Base-by-base conservation (phyloP, 371 early-diverging fungal genomes). In the Dichotomocladium elegans region DNA sequence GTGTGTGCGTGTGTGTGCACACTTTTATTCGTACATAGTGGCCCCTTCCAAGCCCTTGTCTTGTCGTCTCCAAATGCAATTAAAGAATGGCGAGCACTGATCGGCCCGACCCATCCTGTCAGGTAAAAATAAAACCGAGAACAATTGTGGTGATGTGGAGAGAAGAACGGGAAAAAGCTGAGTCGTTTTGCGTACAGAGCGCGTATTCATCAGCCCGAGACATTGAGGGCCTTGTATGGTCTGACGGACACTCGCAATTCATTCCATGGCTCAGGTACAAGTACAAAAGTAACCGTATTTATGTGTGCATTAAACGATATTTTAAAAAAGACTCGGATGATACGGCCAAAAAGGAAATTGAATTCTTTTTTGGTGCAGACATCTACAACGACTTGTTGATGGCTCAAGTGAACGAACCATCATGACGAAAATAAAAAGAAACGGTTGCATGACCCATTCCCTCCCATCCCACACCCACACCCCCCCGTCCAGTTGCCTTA, bases 181-280 rank as follows among this genome's bases (percentile, higher is more conserved):
- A 17, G 24, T 9, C 10, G 35, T 31, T 29, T 17, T 17, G 19
- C 33, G 7, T 21, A 2, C 55, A 88, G 87, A 34, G 89, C 89
- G 22, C 74, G 83, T 41, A 64, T 88, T 2, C 46, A 74, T 58
- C 72, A 76, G 24, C 85, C 86, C 12, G 40, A 66, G 22, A 82
- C 85, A 7, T 61, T 91, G n/a, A 74, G 92, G 21, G 82, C 90
- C 9, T 58, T 77, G 8, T 89, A 81, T 60, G 91, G 91, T 8
- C 55, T 91, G 53, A 90, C 91, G 1, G 90, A 91, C 52, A 91
- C 92, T 9, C 60, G 92, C 10, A 91, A 91, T 51, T 89, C 91
- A 3, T 88, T 88, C 48, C 90, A 89, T 54, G 90, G 90, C 0
- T 88, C 89, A 51, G 89, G 83, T 83, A 75, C 14, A 17, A 15